These are phyloP conservation scores for Halocafeteria seosinensis DNA, from an alignment of 108 stramenopile species.

Conservation along the genomic window DNA sequence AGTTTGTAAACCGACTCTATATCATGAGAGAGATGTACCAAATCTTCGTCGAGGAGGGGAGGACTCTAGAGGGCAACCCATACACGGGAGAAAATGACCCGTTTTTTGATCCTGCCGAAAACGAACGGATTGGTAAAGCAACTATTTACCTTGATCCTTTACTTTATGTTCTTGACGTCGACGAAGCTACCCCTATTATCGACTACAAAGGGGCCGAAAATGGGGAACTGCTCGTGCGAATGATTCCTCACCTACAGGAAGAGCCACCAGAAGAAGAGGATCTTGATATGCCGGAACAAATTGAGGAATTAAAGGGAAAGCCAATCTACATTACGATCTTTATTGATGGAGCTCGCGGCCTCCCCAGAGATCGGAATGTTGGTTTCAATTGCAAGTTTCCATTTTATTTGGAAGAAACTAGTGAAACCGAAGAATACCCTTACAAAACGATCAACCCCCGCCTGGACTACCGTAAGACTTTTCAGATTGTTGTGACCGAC, in stretches of 20 bases:
- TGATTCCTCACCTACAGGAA: neutral
- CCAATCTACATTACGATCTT: constrained; percentile 2
- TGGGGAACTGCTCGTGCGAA: constrained; percentile 6
- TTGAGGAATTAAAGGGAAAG: constrained; percentile 6
- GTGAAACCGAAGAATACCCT: neutral
- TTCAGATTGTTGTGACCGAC: neutral
- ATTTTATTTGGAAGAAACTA: constrained; percentile 8
- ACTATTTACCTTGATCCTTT: constrained; percentile 8
- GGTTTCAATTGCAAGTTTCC: constrained; percentile 8
- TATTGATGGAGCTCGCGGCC: constrained; percentile 4
- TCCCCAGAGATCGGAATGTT: constrained; percentile 9
- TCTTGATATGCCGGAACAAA: neutral
- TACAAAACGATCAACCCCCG: neutral
- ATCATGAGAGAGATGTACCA: constrained; percentile 24
- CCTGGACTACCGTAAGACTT: neutral
- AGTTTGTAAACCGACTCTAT: constrained; percentile 17
- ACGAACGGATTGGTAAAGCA: constrained; percentile 7
- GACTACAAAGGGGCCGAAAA: constrained; percentile 12
- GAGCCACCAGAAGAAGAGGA: neutral
- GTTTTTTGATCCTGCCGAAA: constrained; percentile 5
- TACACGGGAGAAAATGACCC: constrained; percentile 16
- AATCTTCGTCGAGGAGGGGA: constrained; percentile 1
- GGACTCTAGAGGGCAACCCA: neutral
- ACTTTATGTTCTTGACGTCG: constrained; percentile 5
- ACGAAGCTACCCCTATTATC: constrained; percentile 13